Conservation (phyloP, 2,329 filamentous ascomycete genomes). For the Cladophialophora yegresii region DNA sequence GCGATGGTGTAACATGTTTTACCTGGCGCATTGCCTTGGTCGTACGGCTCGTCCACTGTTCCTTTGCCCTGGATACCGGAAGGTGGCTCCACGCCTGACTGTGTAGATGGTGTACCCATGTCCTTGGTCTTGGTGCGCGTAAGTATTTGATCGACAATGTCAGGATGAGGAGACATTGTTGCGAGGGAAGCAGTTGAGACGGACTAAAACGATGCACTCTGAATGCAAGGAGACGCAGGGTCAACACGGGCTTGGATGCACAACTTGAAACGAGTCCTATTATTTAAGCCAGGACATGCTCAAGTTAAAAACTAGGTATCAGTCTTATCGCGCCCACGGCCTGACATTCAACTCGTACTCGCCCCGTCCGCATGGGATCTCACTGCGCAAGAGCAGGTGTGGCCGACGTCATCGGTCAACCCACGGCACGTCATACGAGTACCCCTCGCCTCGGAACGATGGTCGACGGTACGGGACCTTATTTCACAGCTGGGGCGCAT, state of each 20-base stretch:
- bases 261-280: not conserved
- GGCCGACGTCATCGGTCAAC: not conserved
- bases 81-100: conserved; percentile 32
- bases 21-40: conserved; percentile 34
- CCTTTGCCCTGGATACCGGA: conserved; percentile 34
- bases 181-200: not conserved
- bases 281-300: not conserved
- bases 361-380: not conserved
- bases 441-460: not conserved
- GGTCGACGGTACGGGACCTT: not conserved
- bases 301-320: not conserved
- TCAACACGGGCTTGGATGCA: not conserved
- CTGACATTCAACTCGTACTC: not conserved
- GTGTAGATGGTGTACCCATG: conserved; percentile 8
- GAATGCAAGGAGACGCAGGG: not conserved
- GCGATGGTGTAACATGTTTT: conserved; percentile 2
- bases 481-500: not conserved
- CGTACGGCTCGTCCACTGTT: conserved; percentile 33
- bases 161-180: conserved; percentile 7
- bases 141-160: conserved; percentile 13
- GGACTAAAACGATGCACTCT: not conserved
- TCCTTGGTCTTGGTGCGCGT: conserved; percentile 17
- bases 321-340: not conserved
- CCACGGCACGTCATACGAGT: not conserved
- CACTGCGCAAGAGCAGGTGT: not conserved